Base-by-base conservation (phyloP, 208 protist species). In the Crithidia bombi region DNA sequence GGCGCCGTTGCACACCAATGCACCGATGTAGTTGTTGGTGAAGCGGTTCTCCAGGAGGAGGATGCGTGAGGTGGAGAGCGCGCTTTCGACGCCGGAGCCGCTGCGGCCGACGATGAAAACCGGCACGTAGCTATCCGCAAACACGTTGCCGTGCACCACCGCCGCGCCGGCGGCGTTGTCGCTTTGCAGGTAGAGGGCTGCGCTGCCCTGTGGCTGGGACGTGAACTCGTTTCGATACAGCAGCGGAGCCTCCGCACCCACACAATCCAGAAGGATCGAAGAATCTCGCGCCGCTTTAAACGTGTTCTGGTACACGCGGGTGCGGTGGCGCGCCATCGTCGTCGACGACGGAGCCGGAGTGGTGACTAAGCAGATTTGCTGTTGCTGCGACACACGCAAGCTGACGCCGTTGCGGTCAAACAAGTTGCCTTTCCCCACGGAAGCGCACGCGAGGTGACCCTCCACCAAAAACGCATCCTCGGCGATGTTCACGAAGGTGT, bases 401-500 rank as follows among this genome's bases (percentile, higher is more conserved):
- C 61, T 63, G 0, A 85, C 68, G 28, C 67, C 72, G 65, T 89
- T 91, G 21, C 56, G n/a, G 30, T 88, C 82, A 55, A 96, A 96
- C 25, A 81, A 23, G 73, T 96, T 96, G 10, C 74, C 86, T 15
- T 55, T 68, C 50, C 88, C 91, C 12, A 96, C 58, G 0, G 81
- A 93, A 17, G 75, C 75, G 35, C 73, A 84, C 3, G 88, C 71
- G 11, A 96, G 62, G 57, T 96, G 91, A 19, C 91, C 91, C n/a
- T 85, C 72, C 14, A 94, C 47, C 26, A 72, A 28, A 35, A 96
- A 54, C 21, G 86, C 81, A 39, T 81, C 75, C 2, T 75, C 73
- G 28, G 33, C 26, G 23, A 96, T 78, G 36, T 86, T 79, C 23
- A n/a, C 1, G 73, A 96, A 92, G 1, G 14, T 35, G 75, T 96